Evolutionary conservation across 305 asterid genomes (phyloP), one percentile per base, ranked within the genome.

Genomic region (Plantago coronopus): DNA sequence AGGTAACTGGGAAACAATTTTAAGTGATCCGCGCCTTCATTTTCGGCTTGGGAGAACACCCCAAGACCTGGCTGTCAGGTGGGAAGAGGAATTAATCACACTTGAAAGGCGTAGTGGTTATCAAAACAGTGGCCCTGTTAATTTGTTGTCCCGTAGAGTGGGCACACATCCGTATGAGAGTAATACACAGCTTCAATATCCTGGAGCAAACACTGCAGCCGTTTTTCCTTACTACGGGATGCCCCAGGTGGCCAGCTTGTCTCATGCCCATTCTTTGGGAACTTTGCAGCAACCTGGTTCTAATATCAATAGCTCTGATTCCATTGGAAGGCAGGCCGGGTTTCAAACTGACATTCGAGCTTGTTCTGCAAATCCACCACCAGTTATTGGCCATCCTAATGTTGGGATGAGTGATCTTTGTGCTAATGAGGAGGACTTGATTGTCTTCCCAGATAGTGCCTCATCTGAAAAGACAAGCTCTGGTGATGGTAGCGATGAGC

Each of bases 1-100:
- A 68, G 88, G 86, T 13, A 87, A 87, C 58, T 87, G 94, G 91
- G 81, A 76, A 0, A 56, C 70, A 68, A 82, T 87, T 74, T 61
- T 84, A 59, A 67, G 71, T 70, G 95, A 87, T 71, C 81, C 69
- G 3, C 59, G 80, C 21, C 72, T 84, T 61, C 75, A 58, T 48
- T 84, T 85, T 66, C 57, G 66, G 38, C 74, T 84, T 18, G 68
- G 80, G 75, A 84, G 80, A 71, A 75, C 77, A 3, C 68, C 87
- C 5, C 54, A 53, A 63, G 87, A 87, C 74, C 69, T 87, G 55
- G 82, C 85, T 1, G 82, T 75, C 22, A 78, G 67, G 76, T 87
- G 96, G 95, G 76, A 61, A 34, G 74, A 73, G 60, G 94, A 87
- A 54, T n/a, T 88, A 74, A 31, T 54, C 73, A 8, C 78, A 57